A percentile compares a stretch with the other conserved stretches of the same genome.
phyloP scores from a whole-genome alignment of 2,329 filamentous ascomycete species.

The Dichotomopilus funicola region DNA sequence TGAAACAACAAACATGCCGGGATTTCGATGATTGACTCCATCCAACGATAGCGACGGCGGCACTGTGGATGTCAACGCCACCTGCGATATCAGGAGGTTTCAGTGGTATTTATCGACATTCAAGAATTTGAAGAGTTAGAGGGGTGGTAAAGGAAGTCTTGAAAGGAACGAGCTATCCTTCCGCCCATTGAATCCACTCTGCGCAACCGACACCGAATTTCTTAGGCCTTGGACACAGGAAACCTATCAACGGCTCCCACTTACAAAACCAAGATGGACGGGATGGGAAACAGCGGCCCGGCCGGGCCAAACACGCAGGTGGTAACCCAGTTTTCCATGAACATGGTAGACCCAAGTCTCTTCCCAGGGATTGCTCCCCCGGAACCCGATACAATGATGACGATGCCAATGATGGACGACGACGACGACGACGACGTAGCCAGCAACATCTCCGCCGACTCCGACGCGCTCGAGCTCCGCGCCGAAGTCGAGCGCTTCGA shows the following conservation, averaged over 20 bases:
- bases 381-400: conserved; percentile 2
- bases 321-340: conserved; percentile 6
- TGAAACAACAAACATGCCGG: no score
- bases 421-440: conserved; percentile 22
- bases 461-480: conserved; percentile 36
- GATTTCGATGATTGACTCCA: no score
- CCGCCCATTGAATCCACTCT: neutral
- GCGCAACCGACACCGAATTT: neutral
- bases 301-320: neutral
- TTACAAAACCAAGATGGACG: conserved; percentile 4
- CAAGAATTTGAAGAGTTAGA: no score
- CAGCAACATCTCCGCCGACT: conserved; percentile 33
- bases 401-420: neutral
- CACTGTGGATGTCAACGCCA: no score
- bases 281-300: conserved; percentile 18
- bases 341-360: conserved; percentile 14
- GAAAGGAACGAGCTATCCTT: no score
- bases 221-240: neutral
- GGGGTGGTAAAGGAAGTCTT: no score
- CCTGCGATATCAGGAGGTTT: no score
- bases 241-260: neutral
- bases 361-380: neutral
- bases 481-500: conserved; percentile 35
- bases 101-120: no score
- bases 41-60: no score